A percentile compares a stretch with the other conserved stretches of the same genome.
Conservation (phyloP, 352 stramenopile species). For the Phytopythium sindhum region DNA sequence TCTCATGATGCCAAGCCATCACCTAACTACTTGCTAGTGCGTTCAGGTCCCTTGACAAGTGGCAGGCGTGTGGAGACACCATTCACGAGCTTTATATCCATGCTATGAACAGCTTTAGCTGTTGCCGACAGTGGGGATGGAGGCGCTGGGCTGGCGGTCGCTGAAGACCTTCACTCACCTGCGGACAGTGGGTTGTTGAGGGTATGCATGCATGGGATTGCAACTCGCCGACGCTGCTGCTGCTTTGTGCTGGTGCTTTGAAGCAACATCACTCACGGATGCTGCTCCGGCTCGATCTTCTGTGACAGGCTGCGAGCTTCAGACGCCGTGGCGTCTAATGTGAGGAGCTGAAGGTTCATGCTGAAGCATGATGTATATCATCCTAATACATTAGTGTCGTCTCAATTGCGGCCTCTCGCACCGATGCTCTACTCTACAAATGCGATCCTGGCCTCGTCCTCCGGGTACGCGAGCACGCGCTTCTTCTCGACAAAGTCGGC, state of each 20-base stretch:
- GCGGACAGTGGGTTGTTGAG: neutral
- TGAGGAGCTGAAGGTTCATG: neutral
- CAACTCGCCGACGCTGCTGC: neutral
- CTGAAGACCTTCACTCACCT: conserved; percentile 3
- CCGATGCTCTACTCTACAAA: conserved; percentile 28
- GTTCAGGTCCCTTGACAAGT: no score
- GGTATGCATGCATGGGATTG: conserved; percentile 6
- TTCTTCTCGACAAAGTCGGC: conserved; percentile 31
- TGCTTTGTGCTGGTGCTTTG: neutral
- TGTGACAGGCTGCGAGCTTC: neutral
- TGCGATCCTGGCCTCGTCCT: conserved; percentile 29
- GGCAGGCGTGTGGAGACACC: no score
- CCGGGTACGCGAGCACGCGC: conserved; percentile 35
- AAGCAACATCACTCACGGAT: no score
- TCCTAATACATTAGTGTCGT: no score
- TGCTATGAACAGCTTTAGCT: no score
- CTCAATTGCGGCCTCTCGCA: neutral
- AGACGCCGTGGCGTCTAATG: neutral
- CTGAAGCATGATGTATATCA: neutral
- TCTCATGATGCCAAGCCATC: no score
- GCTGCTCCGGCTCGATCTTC: neutral
- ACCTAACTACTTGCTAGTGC: no score
- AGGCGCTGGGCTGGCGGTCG: neutral
- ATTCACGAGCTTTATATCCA: no score
- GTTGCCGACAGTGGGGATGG: no score